These are phyloP conservation scores for Penicillium sp. DNA, from an alignment of 2,329 filamentous ascomycete genomes.

Conservation along the genomic window DNA sequence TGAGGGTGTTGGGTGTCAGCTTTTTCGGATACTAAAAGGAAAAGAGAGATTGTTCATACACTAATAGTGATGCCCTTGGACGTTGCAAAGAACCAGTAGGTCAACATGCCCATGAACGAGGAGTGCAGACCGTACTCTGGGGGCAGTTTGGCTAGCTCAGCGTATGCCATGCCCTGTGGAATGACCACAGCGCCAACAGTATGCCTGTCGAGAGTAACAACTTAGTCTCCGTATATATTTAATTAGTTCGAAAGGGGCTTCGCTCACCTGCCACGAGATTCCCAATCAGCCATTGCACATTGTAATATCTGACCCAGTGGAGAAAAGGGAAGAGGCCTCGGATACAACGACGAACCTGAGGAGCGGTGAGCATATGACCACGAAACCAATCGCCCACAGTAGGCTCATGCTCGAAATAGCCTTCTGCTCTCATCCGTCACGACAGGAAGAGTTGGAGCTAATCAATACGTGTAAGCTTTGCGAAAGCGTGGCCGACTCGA, in stretches of 20 bases:
- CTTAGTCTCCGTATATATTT: not conserved
- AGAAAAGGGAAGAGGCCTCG: constrained; percentile 76
- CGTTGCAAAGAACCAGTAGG: constrained; percentile 95
- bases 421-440: constrained; percentile 17
- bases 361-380: constrained; percentile 57
- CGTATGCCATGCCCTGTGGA: constrained; percentile 92
- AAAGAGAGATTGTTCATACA: constrained; percentile 51
- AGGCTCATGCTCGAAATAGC: constrained; percentile 75
- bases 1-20: constrained; percentile 31
- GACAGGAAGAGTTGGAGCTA: not conserved
- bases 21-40: not conserved
- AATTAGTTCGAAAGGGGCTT: too few species aligned
- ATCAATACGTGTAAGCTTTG: constrained; percentile 1
- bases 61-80: constrained; percentile 97
- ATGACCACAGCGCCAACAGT: constrained; percentile 75
- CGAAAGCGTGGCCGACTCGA: constrained; percentile 7
- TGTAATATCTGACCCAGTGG: constrained; percentile 80
- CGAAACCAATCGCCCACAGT: constrained; percentile 67
- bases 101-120: constrained; percentile 85
- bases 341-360: constrained; percentile 58
- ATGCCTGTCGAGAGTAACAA: constrained; percentile 16
- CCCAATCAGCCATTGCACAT: constrained; percentile 78
- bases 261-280: constrained; percentile 68
- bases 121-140: constrained; percentile 84
- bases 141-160: constrained; percentile 70